Percentiles rank a stretch among this genome's conserved stretches.
Evolutionary conservation across 106 monocot genomes (phyloP).

Genomic region (Platanthera zijinensis): DNA sequence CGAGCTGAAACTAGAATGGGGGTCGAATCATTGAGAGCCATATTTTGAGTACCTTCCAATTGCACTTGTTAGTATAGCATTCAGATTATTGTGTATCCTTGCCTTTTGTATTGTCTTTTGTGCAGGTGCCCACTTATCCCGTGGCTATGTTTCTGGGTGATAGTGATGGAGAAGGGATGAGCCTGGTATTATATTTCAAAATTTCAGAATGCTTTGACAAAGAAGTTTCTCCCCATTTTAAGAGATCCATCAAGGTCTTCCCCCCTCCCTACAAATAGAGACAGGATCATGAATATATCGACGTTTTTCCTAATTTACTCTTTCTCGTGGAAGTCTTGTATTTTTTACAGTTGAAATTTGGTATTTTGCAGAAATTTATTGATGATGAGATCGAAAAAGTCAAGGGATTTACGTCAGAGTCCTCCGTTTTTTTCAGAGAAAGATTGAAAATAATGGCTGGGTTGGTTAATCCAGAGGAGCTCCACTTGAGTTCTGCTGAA

Average conservation of each 20-base stretch:
- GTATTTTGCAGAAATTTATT: conserved; percentile 57
- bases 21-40: no score
- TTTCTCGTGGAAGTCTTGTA: not conserved
- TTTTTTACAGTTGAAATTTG: conserved; percentile 2
- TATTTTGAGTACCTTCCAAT: not conserved
- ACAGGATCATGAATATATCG: not conserved
- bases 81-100: not conserved
- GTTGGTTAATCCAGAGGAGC: conserved; percentile 79
- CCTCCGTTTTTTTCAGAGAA: conserved; percentile 64
- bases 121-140: conserved; percentile 87
- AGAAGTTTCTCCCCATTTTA: conserved; percentile 56
- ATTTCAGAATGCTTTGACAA: conserved; percentile 69
- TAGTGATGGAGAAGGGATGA: conserved; percentile 85
- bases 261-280: not conserved
- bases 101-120: not conserved
- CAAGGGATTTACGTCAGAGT: conserved; percentile 76
- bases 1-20: no score
- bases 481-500: conserved; percentile 64
- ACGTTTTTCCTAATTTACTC: not conserved
- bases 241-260: conserved; percentile 65
- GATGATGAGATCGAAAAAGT: conserved; percentile 80
- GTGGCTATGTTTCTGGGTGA: conserved; percentile 83
- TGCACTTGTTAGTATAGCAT: not conserved
- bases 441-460: conserved; percentile 88
- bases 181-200: conserved; percentile 83